Conservation (phyloP, 441 rosid species). For the Erodium moschatum region DNA sequence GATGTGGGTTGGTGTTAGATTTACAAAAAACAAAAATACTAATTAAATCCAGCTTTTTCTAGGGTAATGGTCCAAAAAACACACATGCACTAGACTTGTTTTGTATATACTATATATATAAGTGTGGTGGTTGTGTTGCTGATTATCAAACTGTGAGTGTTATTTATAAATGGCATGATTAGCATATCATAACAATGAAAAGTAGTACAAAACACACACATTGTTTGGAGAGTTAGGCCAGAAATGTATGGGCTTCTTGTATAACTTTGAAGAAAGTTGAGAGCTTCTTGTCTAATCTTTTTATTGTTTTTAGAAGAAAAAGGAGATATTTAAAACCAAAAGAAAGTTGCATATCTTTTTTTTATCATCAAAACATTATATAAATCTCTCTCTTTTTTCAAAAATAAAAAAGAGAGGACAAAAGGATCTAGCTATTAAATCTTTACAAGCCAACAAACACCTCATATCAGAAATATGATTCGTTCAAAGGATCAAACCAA, state of each 20-base stretch:
- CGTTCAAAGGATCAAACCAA: no score
- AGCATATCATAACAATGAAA: slow-evolving; percentile 26
- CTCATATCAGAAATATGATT: no score
- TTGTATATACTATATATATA: background rate
- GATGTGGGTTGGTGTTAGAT: background rate
- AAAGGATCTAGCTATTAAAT: no score
- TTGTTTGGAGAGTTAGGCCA: slow-evolving; percentile 14
- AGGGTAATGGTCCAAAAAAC: background rate
- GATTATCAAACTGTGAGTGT: background rate
- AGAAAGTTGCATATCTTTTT: no score
- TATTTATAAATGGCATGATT: slow-evolving; percentile 23
- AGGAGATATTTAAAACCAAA: background rate
- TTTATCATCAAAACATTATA: no score
- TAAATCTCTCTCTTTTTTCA: no score
- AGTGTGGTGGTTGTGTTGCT: background rate
- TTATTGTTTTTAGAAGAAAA: slow-evolving; percentile 10
- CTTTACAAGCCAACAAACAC: no score
- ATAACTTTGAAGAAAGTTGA: slow-evolving; percentile 15
- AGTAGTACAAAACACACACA: slow-evolving; percentile 6
- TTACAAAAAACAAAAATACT: background rate
- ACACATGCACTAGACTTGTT: background rate
- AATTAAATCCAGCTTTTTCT: background rate
- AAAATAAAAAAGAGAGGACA: no score
- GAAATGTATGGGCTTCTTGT: slow-evolving; percentile 1
- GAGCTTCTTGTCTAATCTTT: background rate